Base-by-base conservation (phyloP, 345 rosid species). In the Linum trigynum region DNA sequence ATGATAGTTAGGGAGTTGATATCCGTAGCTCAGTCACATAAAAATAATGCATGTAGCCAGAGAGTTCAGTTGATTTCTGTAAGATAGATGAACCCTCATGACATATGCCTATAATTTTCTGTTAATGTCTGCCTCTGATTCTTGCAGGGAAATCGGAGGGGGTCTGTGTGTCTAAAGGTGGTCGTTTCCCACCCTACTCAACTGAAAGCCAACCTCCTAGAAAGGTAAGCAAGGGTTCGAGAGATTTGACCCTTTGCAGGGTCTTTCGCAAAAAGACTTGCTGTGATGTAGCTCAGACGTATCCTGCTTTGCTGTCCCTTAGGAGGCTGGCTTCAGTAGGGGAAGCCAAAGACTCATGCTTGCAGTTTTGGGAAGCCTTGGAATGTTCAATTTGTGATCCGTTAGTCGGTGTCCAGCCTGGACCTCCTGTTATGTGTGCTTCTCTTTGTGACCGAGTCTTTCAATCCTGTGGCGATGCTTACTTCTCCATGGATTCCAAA, bases 361-460 rank as follows among this genome's bases (percentile, higher is more conserved):
- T 83, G 76, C 80, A 86, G 14, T 65, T 89, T 61, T 95, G 91
- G 83, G 99, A 95, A 71, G 72, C 86, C 67, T 68, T 91, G 83
- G 99, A 95, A 79, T 95, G 97, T 70, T 89, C 99, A 14, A 82
- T 91, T 61, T 95, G 99, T 32, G 95, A 95, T 69, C 99, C 97
- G 0, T 75, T 39, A 10, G 74, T 91, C 55, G 99, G 99, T 37
- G 78, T 82, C 65, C 87, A 81, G 75, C 94, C 94, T 4, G 99
- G 98, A 63, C 88, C 87, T 72, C 97, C 97, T 4, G 84, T 83
- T 16, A 74, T 95, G 36, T 95, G 99, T 39, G 64, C 77, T 43
- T 87, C 91, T 3, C 85, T 91, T 51, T 95, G 98, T 80, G 83
- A 89, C 55, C 73, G 75, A 77, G 90, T 87, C 64, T 87, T 83